These are phyloP conservation scores for Avena insularis DNA, from an alignment of 176 grass and related monocot genomes.

Conservation along the genomic window DNA sequence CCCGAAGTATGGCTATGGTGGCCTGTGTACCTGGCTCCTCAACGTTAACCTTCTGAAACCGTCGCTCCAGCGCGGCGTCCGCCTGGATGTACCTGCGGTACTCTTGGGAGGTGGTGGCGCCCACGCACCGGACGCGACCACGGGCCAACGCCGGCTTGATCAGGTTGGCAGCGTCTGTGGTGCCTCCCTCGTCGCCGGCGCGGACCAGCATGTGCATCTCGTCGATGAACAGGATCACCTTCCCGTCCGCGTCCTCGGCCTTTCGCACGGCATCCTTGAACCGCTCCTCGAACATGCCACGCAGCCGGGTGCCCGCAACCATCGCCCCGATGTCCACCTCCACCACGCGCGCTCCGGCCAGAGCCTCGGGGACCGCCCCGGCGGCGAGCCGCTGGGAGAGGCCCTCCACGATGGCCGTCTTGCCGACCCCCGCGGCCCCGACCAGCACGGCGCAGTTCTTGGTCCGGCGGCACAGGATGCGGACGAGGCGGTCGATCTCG, in stretches of 20 bases:
- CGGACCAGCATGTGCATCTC: not conserved
- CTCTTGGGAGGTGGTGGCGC: not conserved
- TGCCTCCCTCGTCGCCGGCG: not conserved
- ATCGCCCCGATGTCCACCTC: not conserved
- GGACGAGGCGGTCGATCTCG: not conserved
- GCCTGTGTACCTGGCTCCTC: not conserved
- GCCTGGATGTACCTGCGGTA: not conserved
- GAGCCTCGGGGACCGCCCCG: not conserved
- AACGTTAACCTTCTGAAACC: not conserved
- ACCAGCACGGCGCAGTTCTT: not conserved
- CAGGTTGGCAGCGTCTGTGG: not conserved
- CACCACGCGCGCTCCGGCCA: not conserved
- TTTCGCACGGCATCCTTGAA: not conserved
- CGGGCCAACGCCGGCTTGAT: not conserved
- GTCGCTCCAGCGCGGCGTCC: not conserved
- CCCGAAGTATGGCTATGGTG: not conserved
- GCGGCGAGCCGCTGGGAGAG: not conserved
- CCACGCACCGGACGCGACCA: not conserved
- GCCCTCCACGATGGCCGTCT: not conserved
- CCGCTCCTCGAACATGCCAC: not conserved
- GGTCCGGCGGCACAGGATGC: conserved; percentile 4
- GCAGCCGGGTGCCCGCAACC: not conserved
- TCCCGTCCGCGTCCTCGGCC: not conserved
- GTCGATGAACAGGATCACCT: not conserved
- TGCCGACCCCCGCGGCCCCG: not conserved